Conservation (phyloP, 148 eudicot genomes). For the Chenopodium berlandieri region DNA sequence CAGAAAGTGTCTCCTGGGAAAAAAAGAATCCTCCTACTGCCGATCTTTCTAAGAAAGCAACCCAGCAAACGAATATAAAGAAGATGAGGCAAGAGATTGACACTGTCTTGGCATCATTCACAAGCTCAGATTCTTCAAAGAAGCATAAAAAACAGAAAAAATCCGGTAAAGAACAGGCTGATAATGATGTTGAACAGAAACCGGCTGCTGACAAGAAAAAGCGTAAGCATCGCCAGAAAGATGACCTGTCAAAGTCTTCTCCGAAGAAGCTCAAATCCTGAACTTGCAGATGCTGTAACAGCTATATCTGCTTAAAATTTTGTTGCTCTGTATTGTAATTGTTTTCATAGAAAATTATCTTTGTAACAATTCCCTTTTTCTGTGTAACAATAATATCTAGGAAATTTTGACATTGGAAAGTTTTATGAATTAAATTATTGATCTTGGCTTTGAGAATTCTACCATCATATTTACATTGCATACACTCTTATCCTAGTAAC, state of each 20-base stretch:
- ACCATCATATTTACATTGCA: neutral
- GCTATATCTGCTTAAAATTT: neutral
- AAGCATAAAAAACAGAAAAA: constrained; percentile 39
- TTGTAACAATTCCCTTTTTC: neutral
- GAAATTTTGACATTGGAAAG: neutral
- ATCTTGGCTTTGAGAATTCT: neutral
- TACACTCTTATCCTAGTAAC: neutral
- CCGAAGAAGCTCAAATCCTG: constrained; percentile 23
- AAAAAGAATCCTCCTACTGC: constrained; percentile 38
- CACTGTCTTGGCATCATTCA: constrained; percentile 37
- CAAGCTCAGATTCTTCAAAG: constrained; percentile 30
- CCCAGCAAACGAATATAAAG: constrained; percentile 52
- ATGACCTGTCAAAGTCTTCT: constrained; percentile 23
- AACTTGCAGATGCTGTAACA: constrained; percentile 10
- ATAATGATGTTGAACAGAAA: constrained; percentile 12
- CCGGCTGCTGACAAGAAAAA: constrained; percentile 21
- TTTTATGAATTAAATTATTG: neutral
- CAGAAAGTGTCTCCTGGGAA: constrained; percentile 32
- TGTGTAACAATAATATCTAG: neutral
- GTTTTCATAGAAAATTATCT: neutral
- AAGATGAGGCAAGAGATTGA: constrained; percentile 84
- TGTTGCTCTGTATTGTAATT: neutral
- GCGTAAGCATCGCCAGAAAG: constrained; percentile 26
- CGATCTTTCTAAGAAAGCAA: constrained; percentile 35
- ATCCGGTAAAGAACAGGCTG: constrained; percentile 14